Evolutionary conservation across 2,329 filamentous ascomycete species (phyloP).

Genomic region (Immersiporthe knoxdaviesiana): DNA sequence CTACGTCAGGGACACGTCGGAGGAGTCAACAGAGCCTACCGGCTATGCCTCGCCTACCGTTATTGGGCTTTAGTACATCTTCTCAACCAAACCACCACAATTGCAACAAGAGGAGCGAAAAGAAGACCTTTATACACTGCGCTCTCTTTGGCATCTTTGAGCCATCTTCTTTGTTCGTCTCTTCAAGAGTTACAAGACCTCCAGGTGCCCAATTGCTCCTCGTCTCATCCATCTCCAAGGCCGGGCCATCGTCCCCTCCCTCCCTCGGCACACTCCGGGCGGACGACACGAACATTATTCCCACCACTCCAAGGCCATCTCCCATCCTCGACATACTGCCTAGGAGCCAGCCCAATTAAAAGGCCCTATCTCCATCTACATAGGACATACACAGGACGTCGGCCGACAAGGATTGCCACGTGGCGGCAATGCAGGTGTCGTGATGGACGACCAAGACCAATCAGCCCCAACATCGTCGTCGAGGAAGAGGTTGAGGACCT

Average conservation of each 20-base stretch:
- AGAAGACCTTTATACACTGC: neutral
- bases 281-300: neutral
- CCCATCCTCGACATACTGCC: neutral
- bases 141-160: too few relatives aligned
- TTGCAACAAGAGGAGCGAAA: neutral
- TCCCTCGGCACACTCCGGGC: neutral
- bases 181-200: neutral
- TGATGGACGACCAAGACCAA: slow-evolving; percentile 34
- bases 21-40: neutral
- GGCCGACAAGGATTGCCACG: slow-evolving; percentile 13
- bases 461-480: slow-evolving; percentile 30
- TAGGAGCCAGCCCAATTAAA: neutral
- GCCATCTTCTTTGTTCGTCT: neutral
- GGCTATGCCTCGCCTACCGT: neutral
- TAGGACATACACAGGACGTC: neutral
- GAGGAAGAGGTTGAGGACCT: slow-evolving; percentile 47
- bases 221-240: neutral
- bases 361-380: neutral
- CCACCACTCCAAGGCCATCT: neutral
- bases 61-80: neutral
- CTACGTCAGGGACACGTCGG: neutral
- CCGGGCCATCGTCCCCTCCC: neutral
- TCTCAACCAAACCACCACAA: neutral
- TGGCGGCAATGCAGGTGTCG: slow-evolving; percentile 8
- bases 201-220: neutral